Base-by-base conservation (phyloP, 805 yeast genomes). In the Lachancea meyersii region DNA sequence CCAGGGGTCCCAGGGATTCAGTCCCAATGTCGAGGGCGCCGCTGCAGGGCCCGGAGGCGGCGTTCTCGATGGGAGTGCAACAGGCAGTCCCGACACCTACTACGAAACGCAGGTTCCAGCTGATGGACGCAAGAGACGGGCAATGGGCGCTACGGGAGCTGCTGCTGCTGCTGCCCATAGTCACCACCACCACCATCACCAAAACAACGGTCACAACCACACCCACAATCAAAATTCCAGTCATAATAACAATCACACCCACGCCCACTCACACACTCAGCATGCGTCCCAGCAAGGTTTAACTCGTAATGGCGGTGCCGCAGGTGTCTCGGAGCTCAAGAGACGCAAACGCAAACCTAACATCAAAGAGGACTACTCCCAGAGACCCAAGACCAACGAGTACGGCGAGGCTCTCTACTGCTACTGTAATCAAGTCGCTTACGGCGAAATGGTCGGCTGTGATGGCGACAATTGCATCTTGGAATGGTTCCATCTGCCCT, bases 371-470 rank as follows among this genome's bases (percentile, higher is more conserved):
- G 38, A 42, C 28, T 26, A 40, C 37, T 26, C 32, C 18, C 35
- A 38, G 37, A 13, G 43, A 43, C 33, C 45, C 40, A 47, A 55
- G 53, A 46, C 58, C 45, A 57, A 64, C 44, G 67, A 61, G 21
- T 63, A 60, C 37, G 72, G 70, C 18, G 97, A 89, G 56, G 95
- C 95, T 1, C 77, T 88, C 2, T 91, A 91, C 61, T 93, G 98
- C 64, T 89, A 91, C 67, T 93, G 98, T 67, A 86, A 88, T 61
- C 96, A 89, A 61, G 95, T 89, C 0, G 91, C 97, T 4, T 93
- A 85, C 60, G 98, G 98, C 16, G 97, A 93, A 58, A 93, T 93
- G 98, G 97, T 93, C 47, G 98, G 95, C 2, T 93, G 98, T 67
- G 98, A 93, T 58, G 97, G 96, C 10, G 89, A 86, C 27, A 79